A percentile compares a stretch with the other conserved stretches of the same genome.
These are phyloP conservation scores for Pugionium dolabratum DNA, from an alignment of 345 rosid species.

Conservation along the genomic window DNA sequence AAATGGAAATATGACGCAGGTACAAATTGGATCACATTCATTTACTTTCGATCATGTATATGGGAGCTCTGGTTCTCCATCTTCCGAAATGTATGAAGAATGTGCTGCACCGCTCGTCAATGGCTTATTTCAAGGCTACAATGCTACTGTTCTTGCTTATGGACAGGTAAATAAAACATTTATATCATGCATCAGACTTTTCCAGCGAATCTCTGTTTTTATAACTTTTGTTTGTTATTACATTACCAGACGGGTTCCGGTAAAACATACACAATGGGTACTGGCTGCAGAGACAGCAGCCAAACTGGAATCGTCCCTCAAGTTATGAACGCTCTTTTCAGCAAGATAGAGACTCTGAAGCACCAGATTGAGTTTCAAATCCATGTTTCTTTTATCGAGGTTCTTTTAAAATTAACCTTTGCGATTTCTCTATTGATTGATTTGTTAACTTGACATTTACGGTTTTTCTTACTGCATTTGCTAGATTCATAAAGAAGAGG, in stretches of 20 bases:
- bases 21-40: slow-evolving; percentile 92
- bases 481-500: slow-evolving; percentile 98
- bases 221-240: slow-evolving; percentile 6
- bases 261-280: slow-evolving; percentile 99
- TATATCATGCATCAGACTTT: neutral
- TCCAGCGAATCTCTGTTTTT: slow-evolving; percentile 4
- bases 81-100: slow-evolving; percentile 88
- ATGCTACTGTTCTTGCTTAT: slow-evolving; percentile 98
- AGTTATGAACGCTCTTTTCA: slow-evolving; percentile 86
- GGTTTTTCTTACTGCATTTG: slow-evolving; percentile 23
- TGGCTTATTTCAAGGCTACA: slow-evolving; percentile 97
- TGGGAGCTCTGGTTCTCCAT: slow-evolving; percentile 79
- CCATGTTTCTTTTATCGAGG: slow-evolving; percentile 97
- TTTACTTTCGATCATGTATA: slow-evolving; percentile 98
- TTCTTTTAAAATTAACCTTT: slow-evolving; percentile 12
- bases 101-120: slow-evolving; percentile 86
- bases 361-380: slow-evolving; percentile 82
- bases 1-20: slow-evolving; percentile 45
- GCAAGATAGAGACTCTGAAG: slow-evolving; percentile 75
- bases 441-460: neutral
- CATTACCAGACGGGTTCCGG: slow-evolving; percentile 93
- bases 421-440: neutral
- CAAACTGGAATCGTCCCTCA: slow-evolving; percentile 82
- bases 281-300: slow-evolving; percentile 77
- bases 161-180: slow-evolving; percentile 69